Base-by-base conservation (phyloP, 768 basidiomycete genomes). In the Xerocomus brunneocitrinus region DNA sequence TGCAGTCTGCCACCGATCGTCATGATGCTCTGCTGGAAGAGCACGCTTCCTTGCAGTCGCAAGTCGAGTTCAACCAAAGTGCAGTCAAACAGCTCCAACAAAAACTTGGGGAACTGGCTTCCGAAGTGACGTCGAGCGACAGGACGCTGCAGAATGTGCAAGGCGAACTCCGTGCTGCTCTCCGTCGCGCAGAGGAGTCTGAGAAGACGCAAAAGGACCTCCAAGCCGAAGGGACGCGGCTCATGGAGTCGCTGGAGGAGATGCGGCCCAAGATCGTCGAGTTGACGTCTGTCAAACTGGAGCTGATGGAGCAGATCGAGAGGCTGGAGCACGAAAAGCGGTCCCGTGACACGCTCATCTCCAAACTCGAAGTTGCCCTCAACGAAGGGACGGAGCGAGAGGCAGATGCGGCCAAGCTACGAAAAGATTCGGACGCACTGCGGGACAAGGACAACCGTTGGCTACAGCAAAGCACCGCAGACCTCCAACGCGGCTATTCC, bases 251-350 rank as follows among this genome's bases (percentile, higher is more conserved):
- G n/a, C 71, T 93, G 55, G 85, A 92, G 57, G 89, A 92, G 69
- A 86, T 92, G 82, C 80, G 87, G 30, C 81, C 88, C 38, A 92
- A 92, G 73, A 83, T 92, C 57, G 84, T 91, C 22, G 84, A 90
- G 64, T 74, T 95, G 50, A 90, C 87, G 3, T 80, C 83, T 35
- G 78, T 75, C 55, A 89, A 85, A 66, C 71, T 89, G 13, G 81
- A 87, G 55, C 76, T 89, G 8, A 74, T 76, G 41, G 87, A 92
- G 56, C 81, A 81, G 60, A 73, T 83, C 42, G 82, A 81, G 57
- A 67, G 69, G 50, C 67, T 90, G 51, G 76, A 84, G 53, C 74
- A 76, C 48, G 73, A 76, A 8, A 58, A 89, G 53, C 74, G 74
- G 36, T 78, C 74, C 56, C 78, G 81, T 19, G 85, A 89, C 57